Percentiles rank a stretch among this genome's conserved stretches.
Evolutionary conservation across 2,329 filamentous ascomycete genomes (phyloP).

Genomic region (Aphanoascus verrucosus): DNA sequence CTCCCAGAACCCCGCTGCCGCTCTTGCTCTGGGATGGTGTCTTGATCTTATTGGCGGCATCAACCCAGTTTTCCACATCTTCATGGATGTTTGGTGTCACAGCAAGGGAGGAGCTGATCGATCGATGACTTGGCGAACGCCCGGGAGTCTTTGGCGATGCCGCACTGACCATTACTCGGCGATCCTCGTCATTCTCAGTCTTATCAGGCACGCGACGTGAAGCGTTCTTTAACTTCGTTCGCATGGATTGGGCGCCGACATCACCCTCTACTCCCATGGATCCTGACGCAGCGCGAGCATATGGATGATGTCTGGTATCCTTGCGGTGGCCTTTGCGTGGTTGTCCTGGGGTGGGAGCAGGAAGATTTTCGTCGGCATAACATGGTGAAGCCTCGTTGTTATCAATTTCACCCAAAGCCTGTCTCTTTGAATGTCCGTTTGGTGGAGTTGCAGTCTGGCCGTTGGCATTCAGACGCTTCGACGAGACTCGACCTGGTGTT

Average conservation of each 20-base stretch:
- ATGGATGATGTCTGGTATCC: conserved; percentile 63
- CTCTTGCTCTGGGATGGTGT: conserved; percentile 49
- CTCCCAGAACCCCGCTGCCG: conserved; percentile 39
- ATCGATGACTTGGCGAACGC: conserved; percentile 53
- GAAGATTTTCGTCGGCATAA: conserved; percentile 67
- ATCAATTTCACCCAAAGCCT: conserved; percentile 89
- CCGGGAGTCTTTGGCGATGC: conserved; percentile 53
- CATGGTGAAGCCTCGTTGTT: conserved; percentile 52
- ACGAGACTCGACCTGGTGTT: conserved; percentile 43
- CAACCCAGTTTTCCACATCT: conserved; percentile 58
- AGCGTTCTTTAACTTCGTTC: conserved; percentile 12
- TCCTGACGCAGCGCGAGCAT: conserved; percentile 48
- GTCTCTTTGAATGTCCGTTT: conserved; percentile 63
- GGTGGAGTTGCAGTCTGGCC: conserved; percentile 73
- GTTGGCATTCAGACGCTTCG: conserved; percentile 49
- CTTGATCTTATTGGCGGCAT: conserved; percentile 29
- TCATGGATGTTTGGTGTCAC: conserved; percentile 55
- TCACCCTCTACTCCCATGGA: conserved; percentile 31
- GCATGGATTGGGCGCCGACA: conserved; percentile 15
- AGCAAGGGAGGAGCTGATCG: conserved; percentile 64
- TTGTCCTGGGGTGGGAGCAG: conserved; percentile 89
- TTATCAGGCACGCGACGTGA: conserved; percentile 40
- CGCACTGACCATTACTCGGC: conserved; percentile 60
- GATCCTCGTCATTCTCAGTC: conserved; percentile 70
- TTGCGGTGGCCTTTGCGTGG: conserved; percentile 77